These are phyloP conservation scores for Nitzschia sp. DNA, from an alignment of 108 stramenopile genomes.

Conservation along the genomic window DNA sequence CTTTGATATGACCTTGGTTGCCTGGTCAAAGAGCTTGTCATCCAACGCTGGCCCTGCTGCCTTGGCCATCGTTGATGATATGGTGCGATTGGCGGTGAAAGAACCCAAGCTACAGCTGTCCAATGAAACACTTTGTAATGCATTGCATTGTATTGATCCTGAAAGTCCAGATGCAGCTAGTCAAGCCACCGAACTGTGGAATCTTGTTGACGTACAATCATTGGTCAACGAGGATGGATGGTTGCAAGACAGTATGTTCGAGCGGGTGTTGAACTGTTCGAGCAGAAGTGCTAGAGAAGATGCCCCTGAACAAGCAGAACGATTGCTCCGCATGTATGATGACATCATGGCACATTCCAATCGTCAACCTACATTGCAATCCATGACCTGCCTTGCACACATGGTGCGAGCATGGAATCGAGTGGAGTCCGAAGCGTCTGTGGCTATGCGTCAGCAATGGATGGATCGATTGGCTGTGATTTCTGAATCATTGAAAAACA, in stretches of 20 bases:
- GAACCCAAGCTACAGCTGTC: background rate
- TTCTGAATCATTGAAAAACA: background rate
- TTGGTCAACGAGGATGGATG: background rate
- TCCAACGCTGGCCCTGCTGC: slow-evolving; percentile 4
- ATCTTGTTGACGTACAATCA: background rate
- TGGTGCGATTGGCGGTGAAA: slow-evolving; percentile 1
- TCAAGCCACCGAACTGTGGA: background rate
- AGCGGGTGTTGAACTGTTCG: background rate
- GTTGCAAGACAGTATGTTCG: background rate
- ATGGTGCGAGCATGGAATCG: background rate
- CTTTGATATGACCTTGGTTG: slow-evolving; percentile 17
- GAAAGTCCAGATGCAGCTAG: background rate
- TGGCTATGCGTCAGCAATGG: background rate
- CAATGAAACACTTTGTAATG: slow-evolving; percentile 15
- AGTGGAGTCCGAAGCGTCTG: background rate
- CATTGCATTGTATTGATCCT: slow-evolving; percentile 10
- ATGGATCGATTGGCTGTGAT: background rate
- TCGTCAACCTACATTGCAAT: background rate
- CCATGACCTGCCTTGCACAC: background rate
- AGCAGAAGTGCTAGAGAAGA: background rate
- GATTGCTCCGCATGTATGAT: background rate
- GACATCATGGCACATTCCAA: too few species aligned
- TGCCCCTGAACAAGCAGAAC: slow-evolving; percentile 4
- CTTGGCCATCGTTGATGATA: slow-evolving; percentile 2
- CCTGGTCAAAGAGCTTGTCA: slow-evolving; percentile 7